These are phyloP conservation scores for Pascua sp. DNA, from an alignment of 1,284 basidiomycete species.

Conservation along the genomic window DNA sequence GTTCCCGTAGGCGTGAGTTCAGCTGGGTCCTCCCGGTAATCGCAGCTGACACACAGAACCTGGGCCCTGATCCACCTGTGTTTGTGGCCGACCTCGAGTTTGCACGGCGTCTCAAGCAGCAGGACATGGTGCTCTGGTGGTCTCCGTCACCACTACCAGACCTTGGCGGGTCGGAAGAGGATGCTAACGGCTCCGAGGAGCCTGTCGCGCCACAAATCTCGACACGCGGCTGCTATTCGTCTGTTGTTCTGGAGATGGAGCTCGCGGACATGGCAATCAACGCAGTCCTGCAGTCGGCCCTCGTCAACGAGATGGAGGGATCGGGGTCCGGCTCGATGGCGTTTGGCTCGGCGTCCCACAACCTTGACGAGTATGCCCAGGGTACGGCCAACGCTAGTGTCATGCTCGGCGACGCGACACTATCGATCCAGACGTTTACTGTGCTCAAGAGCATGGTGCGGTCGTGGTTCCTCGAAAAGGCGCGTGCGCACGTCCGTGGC, in stretches of 20 bases:
- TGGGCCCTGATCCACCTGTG: constrained; percentile 84
- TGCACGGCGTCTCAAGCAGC: constrained; percentile 75
- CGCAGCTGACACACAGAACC: constrained; percentile 54
- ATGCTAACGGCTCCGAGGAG: constrained; percentile 70
- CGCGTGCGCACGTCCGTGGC: constrained; percentile 57
- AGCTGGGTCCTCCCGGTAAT: constrained; percentile 9
- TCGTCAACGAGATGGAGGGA: constrained; percentile 56
- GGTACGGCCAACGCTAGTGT: constrained; percentile 68
- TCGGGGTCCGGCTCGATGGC: constrained; percentile 80
- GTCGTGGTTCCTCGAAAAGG: constrained; percentile 80
- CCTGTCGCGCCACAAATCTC: constrained; percentile 82
- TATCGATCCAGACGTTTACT: constrained; percentile 85
- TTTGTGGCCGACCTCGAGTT: constrained; percentile 87
- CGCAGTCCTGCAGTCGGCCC: constrained; percentile 84
- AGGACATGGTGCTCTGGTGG: constrained; percentile 97
- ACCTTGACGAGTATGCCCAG: constrained; percentile 82
- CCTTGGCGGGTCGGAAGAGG: constrained; percentile 88
- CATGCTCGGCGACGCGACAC: constrained; percentile 82
- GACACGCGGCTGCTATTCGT: constrained; percentile 81
- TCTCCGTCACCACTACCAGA: constrained; percentile 85
- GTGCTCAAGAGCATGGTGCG: constrained; percentile 87
- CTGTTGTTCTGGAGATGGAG: constrained; percentile 87
- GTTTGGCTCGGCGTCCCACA: constrained; percentile 88
- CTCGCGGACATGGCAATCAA: constrained; percentile 91
- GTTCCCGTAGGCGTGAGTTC: constrained; percentile 68